Conservation (phyloP, 805 yeast species). For the Kluyveromyces wickerhamii region DNA sequence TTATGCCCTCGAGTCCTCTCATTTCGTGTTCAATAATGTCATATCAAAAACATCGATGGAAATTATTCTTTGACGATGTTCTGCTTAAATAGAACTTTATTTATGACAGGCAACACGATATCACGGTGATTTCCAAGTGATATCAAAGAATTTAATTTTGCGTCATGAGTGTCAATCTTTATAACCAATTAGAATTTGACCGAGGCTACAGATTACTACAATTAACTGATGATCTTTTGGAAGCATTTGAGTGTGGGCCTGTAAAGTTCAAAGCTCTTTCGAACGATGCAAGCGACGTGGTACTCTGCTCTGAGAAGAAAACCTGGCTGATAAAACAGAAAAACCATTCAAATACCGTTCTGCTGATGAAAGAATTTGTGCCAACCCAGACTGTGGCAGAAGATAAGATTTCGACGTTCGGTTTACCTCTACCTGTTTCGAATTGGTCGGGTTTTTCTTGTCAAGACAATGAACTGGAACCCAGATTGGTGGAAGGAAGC, state of each 20-base stretch:
- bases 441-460: conserved; percentile 25
- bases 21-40: no score
- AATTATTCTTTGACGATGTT: no score
- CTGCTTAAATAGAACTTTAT: no score
- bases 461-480: conserved; percentile 32
- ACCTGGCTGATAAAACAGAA: conserved; percentile 68
- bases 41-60: no score
- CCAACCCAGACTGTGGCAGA: conserved; percentile 13
- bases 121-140: no score
- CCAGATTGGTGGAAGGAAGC: conserved; percentile 26
- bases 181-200: conserved; percentile 18
- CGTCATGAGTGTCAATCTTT: conserved; percentile 14
- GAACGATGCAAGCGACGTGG: conserved; percentile 36
- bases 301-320: conserved; percentile 46
- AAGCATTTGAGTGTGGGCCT: conserved; percentile 22
- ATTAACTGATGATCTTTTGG: conserved; percentile 41
- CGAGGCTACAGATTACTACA: conserved; percentile 42
- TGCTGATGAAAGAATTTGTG: conserved; percentile 37
- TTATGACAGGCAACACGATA: no score
- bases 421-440: conserved; percentile 28
- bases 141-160: no score
- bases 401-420: conserved; percentile 23
- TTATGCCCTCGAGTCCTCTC: no score
- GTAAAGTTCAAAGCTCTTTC: conserved; percentile 27
- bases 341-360: conserved; percentile 82